Evolutionary conservation across 1,284 basidiomycete species (phyloP).

Genomic region (Wallemia hederae): DNA sequence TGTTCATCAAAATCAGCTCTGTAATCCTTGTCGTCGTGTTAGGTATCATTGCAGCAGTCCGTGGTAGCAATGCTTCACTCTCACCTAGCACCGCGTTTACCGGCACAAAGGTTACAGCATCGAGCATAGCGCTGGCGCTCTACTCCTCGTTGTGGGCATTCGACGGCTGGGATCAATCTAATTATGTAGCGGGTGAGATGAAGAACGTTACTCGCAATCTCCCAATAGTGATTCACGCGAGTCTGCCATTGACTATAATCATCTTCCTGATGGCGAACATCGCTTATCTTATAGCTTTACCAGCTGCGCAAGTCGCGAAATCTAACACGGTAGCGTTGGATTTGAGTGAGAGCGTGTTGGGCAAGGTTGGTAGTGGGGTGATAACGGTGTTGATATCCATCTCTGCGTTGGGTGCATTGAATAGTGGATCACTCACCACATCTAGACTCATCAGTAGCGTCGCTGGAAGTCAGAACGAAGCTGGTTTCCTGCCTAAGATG

Average conservation of each 20-base stretch:
- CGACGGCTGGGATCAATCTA: conserved; percentile 15
- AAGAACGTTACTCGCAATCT: conserved; percentile 11
- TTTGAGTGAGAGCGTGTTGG: background rate
- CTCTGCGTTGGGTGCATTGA: background rate
- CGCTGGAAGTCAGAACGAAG: background rate
- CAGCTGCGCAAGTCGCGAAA: conserved; percentile 9
- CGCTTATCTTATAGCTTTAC: conserved; percentile 14
- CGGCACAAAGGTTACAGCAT: background rate
- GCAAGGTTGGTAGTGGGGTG: background rate
- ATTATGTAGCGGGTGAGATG: conserved; percentile 15
- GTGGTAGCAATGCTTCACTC: background rate
- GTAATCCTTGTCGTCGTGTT: background rate
- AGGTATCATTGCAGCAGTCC: background rate
- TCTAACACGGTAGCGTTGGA: conserved; percentile 11
- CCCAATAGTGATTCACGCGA: conserved; percentile 13
- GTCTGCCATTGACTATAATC: conserved; percentile 10
- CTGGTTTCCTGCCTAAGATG: background rate
- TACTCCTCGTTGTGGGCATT: conserved; percentile 16
- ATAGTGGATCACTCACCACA: background rate
- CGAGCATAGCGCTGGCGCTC: conserved; percentile 10
- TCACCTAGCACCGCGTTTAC: background rate
- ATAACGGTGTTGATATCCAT: background rate
- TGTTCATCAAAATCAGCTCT: background rate
- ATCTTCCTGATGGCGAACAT: conserved; percentile 12
- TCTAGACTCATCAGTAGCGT: background rate